Conservation (phyloP, 2,329 filamentous ascomycete genomes). For the Biscogniauxia sp. region DNA sequence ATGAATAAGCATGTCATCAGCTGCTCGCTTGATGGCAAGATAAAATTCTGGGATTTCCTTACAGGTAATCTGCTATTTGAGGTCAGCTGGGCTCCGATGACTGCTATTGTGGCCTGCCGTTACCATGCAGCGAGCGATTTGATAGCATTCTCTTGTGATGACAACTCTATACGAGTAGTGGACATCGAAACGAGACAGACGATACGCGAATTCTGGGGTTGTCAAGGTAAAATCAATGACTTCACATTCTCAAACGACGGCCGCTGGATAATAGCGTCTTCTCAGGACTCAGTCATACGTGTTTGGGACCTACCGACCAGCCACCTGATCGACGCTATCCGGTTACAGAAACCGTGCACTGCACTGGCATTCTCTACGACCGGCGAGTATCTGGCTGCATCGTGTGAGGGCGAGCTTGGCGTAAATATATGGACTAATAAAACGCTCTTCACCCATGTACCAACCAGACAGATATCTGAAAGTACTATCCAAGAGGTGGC, state of each 20-base stretch:
- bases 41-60: constrained; percentile 98
- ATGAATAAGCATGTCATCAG: constrained; percentile 84
- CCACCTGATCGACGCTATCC: constrained; percentile 90
- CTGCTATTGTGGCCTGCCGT: constrained; percentile 70
- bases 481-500: constrained; percentile 64
- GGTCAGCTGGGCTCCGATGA: constrained; percentile 79
- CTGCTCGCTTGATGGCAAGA: constrained; percentile 83
- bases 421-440: constrained; percentile 97
- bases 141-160: constrained; percentile 84
- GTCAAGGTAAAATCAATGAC: constrained; percentile 70
- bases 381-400: constrained; percentile 91
- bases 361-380: constrained; percentile 84
- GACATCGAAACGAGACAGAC: constrained; percentile 88
- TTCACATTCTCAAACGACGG: constrained; percentile 90
- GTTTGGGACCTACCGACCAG: constrained; percentile 96
- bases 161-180: constrained; percentile 81
- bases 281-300: constrained; percentile 74
- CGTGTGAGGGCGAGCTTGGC: constrained; percentile 76
- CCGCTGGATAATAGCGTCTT: constrained; percentile 87
- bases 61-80: constrained; percentile 77
- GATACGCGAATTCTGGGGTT: constrained; percentile 90
- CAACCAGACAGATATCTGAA: constrained; percentile 81
- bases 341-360: constrained; percentile 73
- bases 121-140: constrained; percentile 84
- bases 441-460: constrained; percentile 83